Base-by-base conservation (phyloP, 768 basidiomycete genomes). In the Kwoniella dendrophila region DNA sequence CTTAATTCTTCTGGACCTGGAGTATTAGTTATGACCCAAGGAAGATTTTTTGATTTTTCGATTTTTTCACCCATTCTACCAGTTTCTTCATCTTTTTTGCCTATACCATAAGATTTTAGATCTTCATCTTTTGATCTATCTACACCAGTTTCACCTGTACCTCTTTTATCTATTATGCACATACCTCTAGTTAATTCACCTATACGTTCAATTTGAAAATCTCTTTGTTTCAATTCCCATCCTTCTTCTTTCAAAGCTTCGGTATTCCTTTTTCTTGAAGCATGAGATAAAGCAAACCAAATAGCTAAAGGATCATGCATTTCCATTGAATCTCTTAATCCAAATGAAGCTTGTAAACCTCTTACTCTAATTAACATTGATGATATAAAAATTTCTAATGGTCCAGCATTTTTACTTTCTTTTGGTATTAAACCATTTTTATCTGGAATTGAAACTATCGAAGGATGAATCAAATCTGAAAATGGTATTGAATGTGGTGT, bases 291-390 rank as follows among this genome's bases (percentile, higher is more conserved):
- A 1, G 90, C 89, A 76, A 87, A 92, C 90, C 91, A 95, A 16
- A 95, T 84, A 2, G 90, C 89, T 11, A 87, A 86, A 45, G 92
- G 88, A 69, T 97, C 93, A 71, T 97, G 93, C 57, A 94, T 83
- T 79, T 93, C 90, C 85, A 96, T 84, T 4, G 84, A 88, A 73
- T 94, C 92, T 16, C 67, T 68, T 63, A 88, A 86, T 7, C 91
- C 91, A 63, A 86, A 92, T 50, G 82, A 70, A n/a, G 85, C 60
- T 88, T 94, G 92, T 52, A 92, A 80, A 64, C 87, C 86, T 33
- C 89, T 81, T 3, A 89, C 85, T 44, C 86, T 83, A 73, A 88
- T 86, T 1, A 92, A 80, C 79, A 95, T 86, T 4, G 89, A 83
- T 67, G 88, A 88, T 6, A 90, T 90, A 73, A 93, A 77, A 18